Base-by-base conservation (phyloP, 2,329 filamentous ascomycete species). In the Fusarium haematococcum region DNA sequence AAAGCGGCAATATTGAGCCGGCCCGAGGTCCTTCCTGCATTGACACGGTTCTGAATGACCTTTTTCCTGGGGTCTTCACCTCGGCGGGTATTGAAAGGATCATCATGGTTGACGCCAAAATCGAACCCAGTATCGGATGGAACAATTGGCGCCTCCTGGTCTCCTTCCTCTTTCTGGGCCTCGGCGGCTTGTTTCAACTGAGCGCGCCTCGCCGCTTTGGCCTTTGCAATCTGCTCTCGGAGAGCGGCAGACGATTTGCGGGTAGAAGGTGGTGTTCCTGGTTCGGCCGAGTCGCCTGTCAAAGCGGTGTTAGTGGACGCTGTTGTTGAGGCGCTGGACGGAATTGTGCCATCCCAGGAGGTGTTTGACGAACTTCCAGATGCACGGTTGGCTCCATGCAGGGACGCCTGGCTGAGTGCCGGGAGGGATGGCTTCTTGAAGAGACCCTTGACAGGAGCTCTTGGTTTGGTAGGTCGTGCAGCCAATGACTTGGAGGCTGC, bases 181-280 rank as follows among this genome's bases (percentile, higher is more conserved):
- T 69, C 77, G 9, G 82, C 75, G 9, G 77, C 73, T 54, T 85
- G 83, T 52, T 80, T 83, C 37, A 83, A 79, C 4, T 85, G 84
- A 13, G 89, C 91, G 71, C 91, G 89, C 66, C 91, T 93, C 3
- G 95, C 94, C 3, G 95, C 95, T 80, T 96, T 97, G 1, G 97
- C 96, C 77, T 95, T 96, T 41, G 95, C 95, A 72, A 98, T 98
- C 63, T 97, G 95, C 61, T 98, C 95, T 37, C 97, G 91, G 16
- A 99, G 84, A 1, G 95, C 92, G 18, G 89, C 86, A 0, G 96
- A 98, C 0, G 95, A 95, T 77, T 94, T 97, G 43, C 84, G 81
- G 63, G 76, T 80, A 0, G 82, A 78, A 7, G 78, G 68, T 1
- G 77, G 77, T 8, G 75, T 67, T 23, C 75, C 63, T 13, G 75